Conservation (phyloP, 805 yeast genomes). For the Metschnikowia kofuensis region DNA sequence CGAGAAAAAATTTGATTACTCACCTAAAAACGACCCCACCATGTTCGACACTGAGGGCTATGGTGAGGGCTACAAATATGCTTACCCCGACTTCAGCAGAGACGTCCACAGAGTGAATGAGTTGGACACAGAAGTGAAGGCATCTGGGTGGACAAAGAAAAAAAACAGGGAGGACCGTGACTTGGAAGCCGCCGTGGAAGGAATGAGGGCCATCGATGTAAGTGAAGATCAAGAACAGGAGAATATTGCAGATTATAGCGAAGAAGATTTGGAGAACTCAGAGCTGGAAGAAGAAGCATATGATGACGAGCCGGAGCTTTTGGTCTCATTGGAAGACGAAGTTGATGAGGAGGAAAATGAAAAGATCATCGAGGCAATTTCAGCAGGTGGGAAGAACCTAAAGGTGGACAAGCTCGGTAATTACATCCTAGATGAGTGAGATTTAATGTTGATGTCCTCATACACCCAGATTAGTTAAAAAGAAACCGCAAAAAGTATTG, state of each 20-base stretch:
- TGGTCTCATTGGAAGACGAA: conserved; percentile 22
- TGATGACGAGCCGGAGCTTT: conserved; percentile 27
- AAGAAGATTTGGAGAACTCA: conserved; percentile 27
- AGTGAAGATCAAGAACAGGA: conserved; percentile 37
- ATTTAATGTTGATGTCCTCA: neutral
- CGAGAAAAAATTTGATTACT: conserved; percentile 69
- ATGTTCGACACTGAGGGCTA: conserved; percentile 78
- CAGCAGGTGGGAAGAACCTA: conserved; percentile 58
- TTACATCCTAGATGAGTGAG: conserved; percentile 57
- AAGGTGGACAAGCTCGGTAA: conserved; percentile 84
- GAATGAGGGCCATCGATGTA: conserved; percentile 51
- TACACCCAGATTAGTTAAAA: neutral
- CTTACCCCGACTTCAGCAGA: conserved; percentile 75
- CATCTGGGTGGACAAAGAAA: conserved; percentile 73
- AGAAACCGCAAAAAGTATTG: neutral
- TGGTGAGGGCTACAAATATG: conserved; percentile 74
- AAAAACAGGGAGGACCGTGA: conserved; percentile 48
- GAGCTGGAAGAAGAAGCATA: conserved; percentile 34
- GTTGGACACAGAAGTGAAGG: conserved; percentile 84
- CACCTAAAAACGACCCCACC: conserved; percentile 62
- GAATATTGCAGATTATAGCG: conserved; percentile 34
- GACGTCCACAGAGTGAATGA: conserved; percentile 68
- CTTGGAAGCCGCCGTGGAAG: conserved; percentile 71
- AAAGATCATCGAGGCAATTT: conserved; percentile 67
- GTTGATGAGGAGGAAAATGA: conserved; percentile 39